Evolutionary conservation across 148 eudicot species (phyloP), one percentile per base, ranked within the genome.

Genomic region (Nepenthes gracilis): DNA sequence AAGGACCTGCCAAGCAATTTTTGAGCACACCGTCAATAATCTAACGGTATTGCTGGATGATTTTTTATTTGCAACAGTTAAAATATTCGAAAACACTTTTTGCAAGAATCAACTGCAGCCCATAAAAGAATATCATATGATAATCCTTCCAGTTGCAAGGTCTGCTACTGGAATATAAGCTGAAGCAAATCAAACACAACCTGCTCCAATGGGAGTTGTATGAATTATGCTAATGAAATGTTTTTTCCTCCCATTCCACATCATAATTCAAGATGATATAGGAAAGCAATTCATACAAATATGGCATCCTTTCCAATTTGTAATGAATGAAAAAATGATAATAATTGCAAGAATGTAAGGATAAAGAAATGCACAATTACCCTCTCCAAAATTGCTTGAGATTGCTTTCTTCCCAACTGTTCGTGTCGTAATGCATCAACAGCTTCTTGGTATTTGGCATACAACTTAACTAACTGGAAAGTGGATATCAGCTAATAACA

Each of bases 361-460:
- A 34, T 64, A 65, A 55, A 65, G 36, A 12, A 57, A 12, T 12
- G 48, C 33, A 33, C n/a, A 34, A 35, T 15, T 74, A 85, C 87
- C 66, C 91, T 67, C 66, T 93, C 89, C 69, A 93, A 69, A 63
- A 86, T 77, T 10, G 87, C 91, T 77, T 93, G 84, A 32, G 92
- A 70, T 69, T 93, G 92, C 72, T 89, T 88, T 80, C 92, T 79
- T 33, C 96, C 99, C 75, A 84, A 59, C 65, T 89, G 97, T 64
- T 93, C 99, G 65, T 93, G 99, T 32, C 81, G 81, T 63, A 89
- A 65, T 34, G 99, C 96, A 72, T 93, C 99, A 52, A 86, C 84
- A 64, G 95, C 90, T 83, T 93, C 99, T 76, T 93, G 99, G 80
- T 88, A 93, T 65, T 86, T 93, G 48, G 84, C 69, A 66, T 89